These are phyloP conservation scores for Ceratobasidium sp. DNA, from an alignment of 1,284 basidiomycete genomes.

Conservation along the genomic window DNA sequence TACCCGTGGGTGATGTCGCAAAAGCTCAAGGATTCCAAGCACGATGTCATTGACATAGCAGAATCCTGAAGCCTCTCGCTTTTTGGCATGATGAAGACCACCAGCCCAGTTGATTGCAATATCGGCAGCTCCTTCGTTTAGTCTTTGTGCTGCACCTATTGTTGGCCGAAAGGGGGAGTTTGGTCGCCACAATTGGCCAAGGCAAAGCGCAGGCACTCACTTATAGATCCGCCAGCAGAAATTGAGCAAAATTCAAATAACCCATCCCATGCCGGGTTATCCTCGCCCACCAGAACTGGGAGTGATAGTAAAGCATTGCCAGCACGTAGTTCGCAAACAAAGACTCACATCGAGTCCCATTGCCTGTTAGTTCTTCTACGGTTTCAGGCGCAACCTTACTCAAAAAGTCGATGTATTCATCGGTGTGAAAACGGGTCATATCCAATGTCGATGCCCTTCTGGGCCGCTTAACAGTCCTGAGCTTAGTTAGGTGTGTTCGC, in stretches of 20 bases:
- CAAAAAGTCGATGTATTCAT: conserved; percentile 96
- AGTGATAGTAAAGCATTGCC: conserved; percentile 2
- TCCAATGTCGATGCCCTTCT: conserved; percentile 82
- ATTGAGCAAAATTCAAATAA: conserved; percentile 98
- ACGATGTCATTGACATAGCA: conserved; percentile 99
- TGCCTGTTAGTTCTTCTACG: conserved; percentile 83
- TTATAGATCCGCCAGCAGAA: conserved; percentile 93
- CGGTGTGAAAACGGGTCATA: conserved; percentile 96
- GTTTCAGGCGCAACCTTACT: conserved; percentile 90
- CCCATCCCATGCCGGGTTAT: conserved; percentile 97
- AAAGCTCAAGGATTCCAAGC: conserved; percentile 87
- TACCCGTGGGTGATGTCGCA: conserved; percentile 82
- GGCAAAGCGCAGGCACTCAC: conserved; percentile 58
- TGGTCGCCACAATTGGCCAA: neutral
- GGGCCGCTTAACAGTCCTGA: conserved; percentile 71
- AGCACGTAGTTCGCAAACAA: conserved; percentile 6
- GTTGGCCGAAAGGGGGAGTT: neutral
- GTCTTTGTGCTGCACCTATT: conserved; percentile 82
- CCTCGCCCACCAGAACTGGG: conserved; percentile 88
- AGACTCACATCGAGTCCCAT: conserved; percentile 83
- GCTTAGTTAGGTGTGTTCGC: conserved; percentile 31
- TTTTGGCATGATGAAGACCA: conserved; percentile 98
- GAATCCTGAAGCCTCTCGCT: conserved; percentile 95
- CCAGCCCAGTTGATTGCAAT: conserved; percentile 99
- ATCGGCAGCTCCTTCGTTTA: conserved; percentile 87